A percentile compares a stretch with the other conserved stretches of the same genome.
Evolutionary conservation across 2,329 filamentous ascomycete species (phyloP).

Genomic region (Corynespora cassiicola): DNA sequence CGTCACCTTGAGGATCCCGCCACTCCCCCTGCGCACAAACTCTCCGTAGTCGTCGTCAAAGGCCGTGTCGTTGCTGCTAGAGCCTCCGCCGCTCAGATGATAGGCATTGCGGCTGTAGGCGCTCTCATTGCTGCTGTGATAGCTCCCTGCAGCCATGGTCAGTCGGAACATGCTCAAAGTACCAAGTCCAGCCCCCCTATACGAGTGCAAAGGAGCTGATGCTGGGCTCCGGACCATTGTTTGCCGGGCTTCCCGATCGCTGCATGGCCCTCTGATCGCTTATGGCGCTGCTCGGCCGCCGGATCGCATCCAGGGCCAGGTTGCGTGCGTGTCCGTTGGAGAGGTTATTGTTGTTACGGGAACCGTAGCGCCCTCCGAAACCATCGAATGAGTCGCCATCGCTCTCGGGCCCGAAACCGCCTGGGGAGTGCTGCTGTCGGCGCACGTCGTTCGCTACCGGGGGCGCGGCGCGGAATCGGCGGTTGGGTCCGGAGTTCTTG

Average conservation of each 20-base stretch:
- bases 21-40: too few species aligned
- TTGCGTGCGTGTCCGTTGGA: too few species aligned
- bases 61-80: too few species aligned
- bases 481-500: constrained; percentile 23
- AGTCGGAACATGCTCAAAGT: too few species aligned
- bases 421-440: not conserved
- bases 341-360: constrained; percentile 3
- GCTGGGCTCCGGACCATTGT: constrained; percentile 9
- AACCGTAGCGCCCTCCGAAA: not conserved
- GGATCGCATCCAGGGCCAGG: constrained; percentile 7
- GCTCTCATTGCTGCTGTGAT: too few species aligned
- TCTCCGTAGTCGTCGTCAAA: too few species aligned
- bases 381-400: constrained; percentile 10
- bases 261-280: constrained; percentile 10
- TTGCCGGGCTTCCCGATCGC: constrained; percentile 6
- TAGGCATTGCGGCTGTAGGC: too few species aligned
- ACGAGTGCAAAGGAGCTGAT: constrained; percentile 26
- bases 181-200: too few species aligned
- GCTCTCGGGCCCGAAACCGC: constrained; percentile 6
- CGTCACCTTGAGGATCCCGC: not conserved
- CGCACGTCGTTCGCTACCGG: constrained; percentile 36
- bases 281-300: constrained; percentile 12
- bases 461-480: constrained; percentile 38
- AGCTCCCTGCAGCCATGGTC: too few species aligned
- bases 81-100: too few species aligned